Conservation (phyloP, 345 rosid genomes). For the Clarkia xantiana region DNA sequence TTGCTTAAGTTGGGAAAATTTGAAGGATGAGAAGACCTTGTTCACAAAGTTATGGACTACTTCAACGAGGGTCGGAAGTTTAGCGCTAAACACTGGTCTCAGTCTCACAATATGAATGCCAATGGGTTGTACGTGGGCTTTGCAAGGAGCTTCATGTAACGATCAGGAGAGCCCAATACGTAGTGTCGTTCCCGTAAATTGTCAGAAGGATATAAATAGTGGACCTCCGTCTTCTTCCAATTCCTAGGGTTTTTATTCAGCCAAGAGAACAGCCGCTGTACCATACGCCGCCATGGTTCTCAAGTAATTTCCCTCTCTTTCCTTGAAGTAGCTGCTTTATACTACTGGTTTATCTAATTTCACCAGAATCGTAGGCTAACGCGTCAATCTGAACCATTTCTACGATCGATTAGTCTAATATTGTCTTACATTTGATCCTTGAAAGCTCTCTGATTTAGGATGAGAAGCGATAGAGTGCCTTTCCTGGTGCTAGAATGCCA, state of each 20-base stretch:
- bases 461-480: background rate
- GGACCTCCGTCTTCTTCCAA: background rate
- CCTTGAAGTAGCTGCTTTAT: background rate
- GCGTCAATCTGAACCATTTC: background rate
- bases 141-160: too few species aligned
- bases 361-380: background rate
- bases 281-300: constrained; percentile 28
- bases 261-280: background rate
- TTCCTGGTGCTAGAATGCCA: background rate
- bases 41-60: too few species aligned
- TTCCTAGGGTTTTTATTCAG: background rate
- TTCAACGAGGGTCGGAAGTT: too few species aligned
- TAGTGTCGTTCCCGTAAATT: too few species aligned
- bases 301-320: constrained; percentile 13
- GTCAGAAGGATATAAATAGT: background rate
- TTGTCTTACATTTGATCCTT: background rate
- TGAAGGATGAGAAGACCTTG: too few species aligned
- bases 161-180: too few species aligned
- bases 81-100: too few species aligned
- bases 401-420: background rate
- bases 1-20: too few species aligned
- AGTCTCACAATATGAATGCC: too few species aligned
- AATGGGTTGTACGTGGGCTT: too few species aligned
- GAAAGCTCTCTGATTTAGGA: background rate
- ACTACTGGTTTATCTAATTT: background rate